Base-by-base conservation (phyloP, 2,329 filamentous ascomycete species). In the Trichoderma aggressivum region DNA sequence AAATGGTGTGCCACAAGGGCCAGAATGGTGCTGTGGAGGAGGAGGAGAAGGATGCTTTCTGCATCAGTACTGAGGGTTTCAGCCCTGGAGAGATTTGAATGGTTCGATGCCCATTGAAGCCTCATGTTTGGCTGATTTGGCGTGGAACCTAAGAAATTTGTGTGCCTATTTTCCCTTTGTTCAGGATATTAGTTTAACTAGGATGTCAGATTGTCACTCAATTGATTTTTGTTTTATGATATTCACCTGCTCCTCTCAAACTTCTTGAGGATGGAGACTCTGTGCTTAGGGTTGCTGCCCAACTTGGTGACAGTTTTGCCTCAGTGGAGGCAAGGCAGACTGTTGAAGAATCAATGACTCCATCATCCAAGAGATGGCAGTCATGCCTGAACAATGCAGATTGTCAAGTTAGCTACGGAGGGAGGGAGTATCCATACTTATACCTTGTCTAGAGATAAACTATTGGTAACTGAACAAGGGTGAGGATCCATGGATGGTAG, bases 181-280 rank as follows among this genome's bases (percentile, higher is more conserved):
- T 58, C 11, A 28, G 36, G 26, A 14, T 21, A 18, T 59, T 67
- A 67, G 64, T n/a, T 59, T 47, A 12, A 50, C 26, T 67, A 59
- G 53, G 55, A 56, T 66, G 34, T 55, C 34, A 59, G 36, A 67
- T 56, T 59, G 53, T 67, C 43, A 67, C 55, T 67, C 24, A 67
- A 67, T 59, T 59, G 36, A n/a, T 50, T 65, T 55, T 47, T 26
- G 28, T 59, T 67, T 50, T 28, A 26, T 34, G 28, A 28, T 53
- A 12, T 36, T 26, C 18, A 21, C 21, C 26, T n/a, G 34, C 39
- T 59, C 28, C 34, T 24, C 64, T n/a, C 55, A 3, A 59, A 14
- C 5, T 8, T 26, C 12, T 5, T 26, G 7, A 59, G 47, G 12
- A 47, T 67, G 34, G 14, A 50, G 12, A 10, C 10, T 24, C 34